Evolutionary conservation across 208 protist species (phyloP), one percentile per base, ranked within the genome.

Genomic region (Trypanosoma lewisi): DNA sequence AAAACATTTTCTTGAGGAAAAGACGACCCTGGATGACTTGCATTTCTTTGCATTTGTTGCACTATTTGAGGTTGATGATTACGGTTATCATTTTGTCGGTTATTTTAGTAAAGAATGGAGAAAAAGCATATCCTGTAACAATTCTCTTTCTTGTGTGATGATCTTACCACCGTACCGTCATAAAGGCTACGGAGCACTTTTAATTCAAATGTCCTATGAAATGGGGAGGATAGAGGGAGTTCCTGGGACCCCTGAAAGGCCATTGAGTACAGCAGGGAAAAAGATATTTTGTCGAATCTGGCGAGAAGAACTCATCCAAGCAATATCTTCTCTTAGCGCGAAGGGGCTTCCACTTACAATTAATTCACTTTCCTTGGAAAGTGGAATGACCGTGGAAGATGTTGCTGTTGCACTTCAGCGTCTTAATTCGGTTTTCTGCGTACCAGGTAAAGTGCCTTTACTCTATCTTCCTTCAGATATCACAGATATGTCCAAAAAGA

Each of bases 91-190:
- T 57, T 91, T 91, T 55, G 77, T 70, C 1, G 85, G 82, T 0
- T 89, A 92, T 53, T 92, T 88, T 42, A 92, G 85, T 61, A 88
- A 83, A 50, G 82, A 89, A 62, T 88, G 78, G 74, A 75, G 67
- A 36, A 85, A 63, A 41, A 89, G 73, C 36, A 55, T 56, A 2
- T 66, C 49, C 16, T 92, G 82, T 67, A 71, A 82, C 48, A 89
- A 89, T 54, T 87, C 85, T n/a, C 57, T 92, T 2, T 91, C 85
- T 1, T 91, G 85, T 60, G 76, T 92, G 4, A 85, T 92, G 71
- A 63, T 92, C 11, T 54, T 92, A 4, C 82, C 82, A 14, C 85
- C 82, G 4, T 92, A 83, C 36, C 73, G 79, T 25, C 70, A 73
- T 9, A 89, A 88, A 55, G 82, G 79, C 4, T 89, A 92, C 51